Evolutionary conservation across 2,329 filamentous ascomycete genomes (phyloP), one percentile per base, ranked within the genome.

Genomic region (Capronia epimyces): DNA sequence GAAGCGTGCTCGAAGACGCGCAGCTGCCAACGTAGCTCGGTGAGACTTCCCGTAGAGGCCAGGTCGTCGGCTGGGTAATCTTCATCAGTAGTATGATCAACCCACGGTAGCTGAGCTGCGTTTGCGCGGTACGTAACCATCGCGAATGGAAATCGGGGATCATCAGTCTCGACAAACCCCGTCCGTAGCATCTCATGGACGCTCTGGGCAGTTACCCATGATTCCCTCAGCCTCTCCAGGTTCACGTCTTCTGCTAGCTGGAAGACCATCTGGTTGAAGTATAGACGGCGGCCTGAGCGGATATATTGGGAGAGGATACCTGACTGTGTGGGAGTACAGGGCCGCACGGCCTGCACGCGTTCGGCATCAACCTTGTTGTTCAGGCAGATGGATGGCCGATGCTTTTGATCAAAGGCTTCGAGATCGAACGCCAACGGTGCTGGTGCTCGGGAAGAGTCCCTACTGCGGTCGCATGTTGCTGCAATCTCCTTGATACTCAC

Each of bases 241-340:
- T 73, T 66, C 0, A 79, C 44, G 0, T 62, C 62, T 0, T 63
- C 24, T 1, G 74, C 57, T 2, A 88, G 56, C 15, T 69, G 62
- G 62, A 84, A 77, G 16, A 74, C 72, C 31, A 89, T 69, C 52
- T 81, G 81, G 62, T 95, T 96, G 62, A 94, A 79, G 63, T 96
- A 96, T 29, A 85, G 70, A 2, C 68, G 63, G 0, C 87, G 87
- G 1, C 77, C 66, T 0, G 84, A 87, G 46, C 81, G 77, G 15
- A 86, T 63, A 56, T 86, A 94, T 15, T 87, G 81, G 0, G 82
- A 82, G 43, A 95, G 65, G 78, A 96, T 89, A 0, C 87, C 88
- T 43, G 80, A 78, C 61, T 96, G 90, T 0, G 89, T 73, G 0
- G 84, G 75, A 0, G 89, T 95, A 64, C 88, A 95, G 0, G 90